Evolutionary conservation across 441 rosid genomes (phyloP), one percentile per base, ranked within the genome.

Genomic region (Capsella rubella): DNA sequence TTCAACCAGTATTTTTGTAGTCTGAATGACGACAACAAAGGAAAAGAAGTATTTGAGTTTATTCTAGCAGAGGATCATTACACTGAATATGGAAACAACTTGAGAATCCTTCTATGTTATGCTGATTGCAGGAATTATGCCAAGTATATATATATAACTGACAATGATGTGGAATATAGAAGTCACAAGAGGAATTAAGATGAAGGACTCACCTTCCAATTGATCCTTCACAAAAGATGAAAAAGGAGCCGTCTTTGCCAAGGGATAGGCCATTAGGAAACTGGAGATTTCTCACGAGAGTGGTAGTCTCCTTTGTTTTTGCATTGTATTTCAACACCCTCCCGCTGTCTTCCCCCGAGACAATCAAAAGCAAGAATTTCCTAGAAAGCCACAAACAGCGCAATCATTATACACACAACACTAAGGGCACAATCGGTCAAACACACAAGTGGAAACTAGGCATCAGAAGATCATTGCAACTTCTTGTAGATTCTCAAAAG

Each of bases 201-300:
- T 47, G 52, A 31, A 40, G 39, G 49, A 18, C 50, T 82, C 32
- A 87, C 97, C 90, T 86, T 83, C 96, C 97, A 18, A 73, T 8
- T 47, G 86, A 47, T 35, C 89, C 83, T 86, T 94, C 97, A 72
- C 87, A 85, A 65, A 87, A 87, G 10, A 92, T 76, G 74, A 94
- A 85, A 79, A 86, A 94, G 72, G 93, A 81, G 56, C 86, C 90
- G 64, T 94, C 97, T 81, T 89, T 92, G 82, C 95, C 87, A 32
- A 94, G 75, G 32, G 99, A 76, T 55, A 92, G 21, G 15, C 99
- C 99, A 69, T 94, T 94, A 56, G 97, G 97, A 72, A 92, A 92
- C 79, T 83, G 97, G 72, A 94, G 75, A 78, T 90, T 82, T 61
- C 84, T 81, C 75, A 85, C 13, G 57, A 94, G 89, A 45, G 92